Evolutionary conservation across 2,329 filamentous ascomycete genomes (phyloP).

Genomic region (Paraphoma sp.): DNA sequence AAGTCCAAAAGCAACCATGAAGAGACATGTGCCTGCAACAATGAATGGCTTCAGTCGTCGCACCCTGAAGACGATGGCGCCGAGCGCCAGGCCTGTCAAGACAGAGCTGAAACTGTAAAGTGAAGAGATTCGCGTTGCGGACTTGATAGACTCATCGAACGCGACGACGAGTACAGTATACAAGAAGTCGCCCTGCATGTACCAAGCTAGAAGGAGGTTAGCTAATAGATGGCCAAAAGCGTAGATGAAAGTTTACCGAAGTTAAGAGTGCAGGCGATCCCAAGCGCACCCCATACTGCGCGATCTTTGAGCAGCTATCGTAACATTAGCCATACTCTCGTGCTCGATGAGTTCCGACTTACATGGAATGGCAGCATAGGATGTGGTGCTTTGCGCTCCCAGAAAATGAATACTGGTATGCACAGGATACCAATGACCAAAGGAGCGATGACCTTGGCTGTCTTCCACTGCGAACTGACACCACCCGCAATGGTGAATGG

Average conservation of each 20-base stretch:
- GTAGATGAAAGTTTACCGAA: conserved; percentile 8
- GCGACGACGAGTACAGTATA: conserved; percentile 68
- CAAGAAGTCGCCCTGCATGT: conserved; percentile 69
- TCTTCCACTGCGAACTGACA: conserved; percentile 56
- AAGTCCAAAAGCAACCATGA: conserved; percentile 70
- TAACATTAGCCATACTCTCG: not conserved
- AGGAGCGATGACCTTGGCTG: conserved; percentile 59
- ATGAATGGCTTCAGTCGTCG: conserved; percentile 70
- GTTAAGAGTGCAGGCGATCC: conserved; percentile 55
- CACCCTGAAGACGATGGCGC: conserved; percentile 61
- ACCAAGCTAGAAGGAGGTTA: conserved; percentile 52
- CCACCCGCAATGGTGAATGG: conserved; percentile 63
- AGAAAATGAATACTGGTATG: conserved; percentile 59
- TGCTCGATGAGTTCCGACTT: conserved; percentile 15
- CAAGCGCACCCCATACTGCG: conserved; percentile 68
- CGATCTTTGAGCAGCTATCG: conserved; percentile 66
- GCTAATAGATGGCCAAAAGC: too few relatives aligned
- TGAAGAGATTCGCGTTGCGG: conserved; percentile 65
- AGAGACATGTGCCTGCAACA: conserved; percentile 64
- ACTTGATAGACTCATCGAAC: conserved; percentile 64
- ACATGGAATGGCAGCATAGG: conserved; percentile 65
- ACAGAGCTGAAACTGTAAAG: conserved; percentile 67
- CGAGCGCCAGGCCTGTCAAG: conserved; percentile 63
- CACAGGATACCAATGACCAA: conserved; percentile 59
- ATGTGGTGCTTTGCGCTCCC: conserved; percentile 60